A percentile compares a stretch with the other conserved stretches of the same genome.
Evolutionary conservation across 148 eudicot species (phyloP).

Genomic region (Dianthus caryophyllus): DNA sequence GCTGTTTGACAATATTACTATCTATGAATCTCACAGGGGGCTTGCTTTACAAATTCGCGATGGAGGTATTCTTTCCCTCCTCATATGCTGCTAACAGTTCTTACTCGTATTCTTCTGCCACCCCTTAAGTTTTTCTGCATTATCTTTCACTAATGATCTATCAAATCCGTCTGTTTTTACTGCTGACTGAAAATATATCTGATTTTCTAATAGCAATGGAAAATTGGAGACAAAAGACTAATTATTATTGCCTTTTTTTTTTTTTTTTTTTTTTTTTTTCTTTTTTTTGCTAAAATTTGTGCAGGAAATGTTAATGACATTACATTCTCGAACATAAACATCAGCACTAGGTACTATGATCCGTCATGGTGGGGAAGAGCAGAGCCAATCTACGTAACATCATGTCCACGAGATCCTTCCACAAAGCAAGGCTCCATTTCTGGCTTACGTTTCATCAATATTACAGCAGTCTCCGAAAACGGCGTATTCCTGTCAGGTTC

Average conservation of each 20-base stretch:
- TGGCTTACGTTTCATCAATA: conserved; percentile 62
- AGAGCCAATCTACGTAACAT: conserved; percentile 83
- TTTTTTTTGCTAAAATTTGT: too few relatives aligned
- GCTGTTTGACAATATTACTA: conserved; percentile 77
- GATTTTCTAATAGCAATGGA: too few relatives aligned
- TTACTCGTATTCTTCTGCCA: neutral
- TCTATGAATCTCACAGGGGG: conserved; percentile 87
- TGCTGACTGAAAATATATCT: too few relatives aligned
- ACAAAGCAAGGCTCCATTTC: conserved; percentile 65
- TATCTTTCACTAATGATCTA: too few relatives aligned
- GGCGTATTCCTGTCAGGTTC: conserved; percentile 85
- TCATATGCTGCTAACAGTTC: neutral
- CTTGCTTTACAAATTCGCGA: conserved; percentile 91
- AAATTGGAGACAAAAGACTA: too few relatives aligned
- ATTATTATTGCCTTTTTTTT: too few relatives aligned
- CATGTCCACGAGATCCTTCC: conserved; percentile 57
- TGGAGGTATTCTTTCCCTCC: conserved; percentile 56
- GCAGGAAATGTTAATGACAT: conserved; percentile 83
- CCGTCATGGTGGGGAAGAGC: conserved; percentile 99
- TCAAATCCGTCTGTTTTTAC: too few relatives aligned
- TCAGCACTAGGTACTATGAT: conserved; percentile 86
- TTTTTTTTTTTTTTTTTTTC: too few relatives aligned
- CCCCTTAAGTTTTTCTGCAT: neutral
- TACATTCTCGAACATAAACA: conserved; percentile 90
- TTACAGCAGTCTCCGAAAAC: conserved; percentile 76